These are phyloP conservation scores for button mushroom (Agaricus bisporus) DNA, from an alignment of 768 basidiomycete species.

Conservation along the genomic window DNA sequence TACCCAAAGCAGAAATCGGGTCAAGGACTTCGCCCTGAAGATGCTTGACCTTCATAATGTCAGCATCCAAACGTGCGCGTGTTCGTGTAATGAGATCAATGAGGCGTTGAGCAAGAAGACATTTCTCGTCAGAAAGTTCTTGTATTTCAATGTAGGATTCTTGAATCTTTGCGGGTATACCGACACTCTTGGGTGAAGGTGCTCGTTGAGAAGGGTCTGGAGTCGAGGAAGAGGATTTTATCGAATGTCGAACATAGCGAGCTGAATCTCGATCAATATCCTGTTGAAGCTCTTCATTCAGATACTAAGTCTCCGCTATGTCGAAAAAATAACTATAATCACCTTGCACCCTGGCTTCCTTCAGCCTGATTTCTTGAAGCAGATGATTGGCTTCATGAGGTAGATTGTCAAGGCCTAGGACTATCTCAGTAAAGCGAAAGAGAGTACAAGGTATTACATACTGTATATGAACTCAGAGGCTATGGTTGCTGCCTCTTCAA, in stretches of 20 bases:
- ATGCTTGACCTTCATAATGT: conserved; percentile 39
- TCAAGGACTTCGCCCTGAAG: conserved; percentile 42
- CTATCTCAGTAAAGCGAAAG: background rate
- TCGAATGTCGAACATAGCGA: conserved; percentile 43
- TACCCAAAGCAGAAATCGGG: conserved; percentile 1
- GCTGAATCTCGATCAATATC: conserved; percentile 45
- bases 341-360: conserved; percentile 41
- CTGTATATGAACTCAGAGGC: conserved; percentile 55
- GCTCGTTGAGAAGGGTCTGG: conserved; percentile 24
- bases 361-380: conserved; percentile 44
- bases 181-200: conserved; percentile 30
- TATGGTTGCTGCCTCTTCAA: conserved; percentile 48
- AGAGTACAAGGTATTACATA: conserved; percentile 16
- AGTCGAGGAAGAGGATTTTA: conserved; percentile 24
- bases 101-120: conserved; percentile 38
- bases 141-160: conserved; percentile 41
- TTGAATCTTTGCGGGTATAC: conserved; percentile 37
- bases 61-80: conserved; percentile 42
- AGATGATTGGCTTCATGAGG: conserved; percentile 47
- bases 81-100: conserved; percentile 43
- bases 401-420: conserved; percentile 45
- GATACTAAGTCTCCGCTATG: background rate
- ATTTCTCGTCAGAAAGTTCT: conserved; percentile 39
- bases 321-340: conserved; percentile 8
- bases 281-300: conserved; percentile 38